phyloP scores from a whole-genome alignment of 768 basidiomycete genomes.

The Suillus decipiens region DNA sequence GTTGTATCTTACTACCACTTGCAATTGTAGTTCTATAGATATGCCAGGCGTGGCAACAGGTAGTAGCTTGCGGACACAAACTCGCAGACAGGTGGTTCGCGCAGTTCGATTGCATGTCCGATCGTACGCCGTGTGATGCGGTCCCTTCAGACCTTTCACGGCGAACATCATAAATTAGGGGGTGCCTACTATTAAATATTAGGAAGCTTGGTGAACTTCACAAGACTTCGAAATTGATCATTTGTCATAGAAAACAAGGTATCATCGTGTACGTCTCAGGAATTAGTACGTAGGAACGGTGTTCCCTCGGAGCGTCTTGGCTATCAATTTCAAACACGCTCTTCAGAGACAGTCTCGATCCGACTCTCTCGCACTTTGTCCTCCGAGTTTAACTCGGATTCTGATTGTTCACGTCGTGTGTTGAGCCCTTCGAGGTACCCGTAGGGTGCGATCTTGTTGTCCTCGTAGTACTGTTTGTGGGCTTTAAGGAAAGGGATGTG shows the following conservation, averaged over 20 bases:
- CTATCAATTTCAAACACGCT: constrained; percentile 16
- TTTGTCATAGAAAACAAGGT: not conserved
- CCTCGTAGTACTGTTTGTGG: constrained; percentile 26
- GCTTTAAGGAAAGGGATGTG: constrained; percentile 26
- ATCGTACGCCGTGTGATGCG: not conserved
- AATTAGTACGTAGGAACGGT: not conserved
- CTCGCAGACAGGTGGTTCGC: not conserved
- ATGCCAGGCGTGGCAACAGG: not conserved
- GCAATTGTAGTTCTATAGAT: not conserved
- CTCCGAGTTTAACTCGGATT: constrained; percentile 10
- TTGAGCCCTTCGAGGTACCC: constrained; percentile 24
- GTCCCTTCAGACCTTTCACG: not conserved
- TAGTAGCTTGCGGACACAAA: not conserved
- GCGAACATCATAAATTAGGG: not conserved
- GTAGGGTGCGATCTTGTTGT: constrained; percentile 22
- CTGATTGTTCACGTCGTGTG: constrained; percentile 2
- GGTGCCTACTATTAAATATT: not conserved
- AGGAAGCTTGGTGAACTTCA: not conserved
- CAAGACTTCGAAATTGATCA: not conserved
- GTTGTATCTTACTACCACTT: not conserved
- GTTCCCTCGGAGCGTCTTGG: not conserved
- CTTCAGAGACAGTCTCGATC: not conserved
- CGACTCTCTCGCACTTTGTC: constrained; percentile 11
- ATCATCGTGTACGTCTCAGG: not conserved
- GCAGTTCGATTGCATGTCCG: not conserved